Base-by-base conservation (phyloP, 305 asterid genomes). In the Stenogyne calaminthoides region DNA sequence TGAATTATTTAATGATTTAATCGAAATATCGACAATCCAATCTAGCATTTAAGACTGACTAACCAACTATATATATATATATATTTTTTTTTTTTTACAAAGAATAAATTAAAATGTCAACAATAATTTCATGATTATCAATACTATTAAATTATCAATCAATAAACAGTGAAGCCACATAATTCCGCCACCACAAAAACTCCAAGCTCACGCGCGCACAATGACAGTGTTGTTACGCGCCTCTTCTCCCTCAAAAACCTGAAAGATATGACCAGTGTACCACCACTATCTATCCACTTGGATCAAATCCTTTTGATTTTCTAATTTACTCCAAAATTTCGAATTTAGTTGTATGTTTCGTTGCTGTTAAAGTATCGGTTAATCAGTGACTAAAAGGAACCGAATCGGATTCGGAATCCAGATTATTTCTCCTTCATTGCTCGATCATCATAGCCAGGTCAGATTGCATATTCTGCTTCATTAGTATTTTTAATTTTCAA, bases 391-490 rank as follows among this genome's bases (percentile, higher is more conserved):
- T 44, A 10, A 27, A 11, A n/a, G 55, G 57, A 73, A 59, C 49
- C 56, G 78, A 74, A 64, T 55, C 74, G 49, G 78, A 72, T 73
- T 72, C 66, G 64, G 78, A 81, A 71, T 72, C 75, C 68, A 75
- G 57, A 79, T 72, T 42, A 58, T 65, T 40, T 73, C 63, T 63
- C 71, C 65, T 64, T 67, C 77, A 39, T 59, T 76, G 66, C 69
- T 54, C 80, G 80, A 55, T 73, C 80, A 52, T 55, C 72, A 63
- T 32, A 47, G 76, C 65, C 83, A 77, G 85, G 85, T 79, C 66
- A 63, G 79, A 74, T 78, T 78, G 82, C 65, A 34, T 64, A 52
- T 69, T 70, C 64, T 49, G 64, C 71, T 76, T 56, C 52, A 51
- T 32, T 54, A 19, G 64, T 62, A 4, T 54, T 69, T 22, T 55